phyloP scores from a whole-genome alignment of 352 stramenopile genomes.

The Blastocystis sp. region DNA sequence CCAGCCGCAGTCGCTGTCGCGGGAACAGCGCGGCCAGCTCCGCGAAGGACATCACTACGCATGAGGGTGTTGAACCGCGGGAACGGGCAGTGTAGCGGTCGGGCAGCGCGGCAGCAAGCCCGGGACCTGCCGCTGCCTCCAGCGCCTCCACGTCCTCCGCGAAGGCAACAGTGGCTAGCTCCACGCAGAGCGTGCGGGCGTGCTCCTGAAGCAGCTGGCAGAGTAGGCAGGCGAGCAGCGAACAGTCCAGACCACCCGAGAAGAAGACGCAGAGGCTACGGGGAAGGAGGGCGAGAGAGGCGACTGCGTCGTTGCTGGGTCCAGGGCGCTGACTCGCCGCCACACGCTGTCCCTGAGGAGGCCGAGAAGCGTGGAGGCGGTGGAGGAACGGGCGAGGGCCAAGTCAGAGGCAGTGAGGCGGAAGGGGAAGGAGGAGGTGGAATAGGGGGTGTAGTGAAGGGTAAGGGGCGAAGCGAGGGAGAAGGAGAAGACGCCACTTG shows the following conservation, averaged over 20 bases:
- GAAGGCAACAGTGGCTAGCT: conserved; percentile 26
- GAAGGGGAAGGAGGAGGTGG: neutral
- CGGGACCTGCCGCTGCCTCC: neutral
- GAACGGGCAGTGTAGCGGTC: conserved; percentile 46
- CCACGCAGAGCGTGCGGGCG: neutral
- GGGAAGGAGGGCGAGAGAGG: neutral
- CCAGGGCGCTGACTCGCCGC: neutral
- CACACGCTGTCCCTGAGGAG: conserved; percentile 15
- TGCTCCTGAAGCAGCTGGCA: neutral
- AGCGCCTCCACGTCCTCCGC: neutral
- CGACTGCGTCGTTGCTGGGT: neutral
- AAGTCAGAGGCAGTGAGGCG: neutral
- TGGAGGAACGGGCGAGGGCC: neutral
- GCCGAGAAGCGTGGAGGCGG: neutral
- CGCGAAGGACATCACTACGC: conserved; percentile 51
- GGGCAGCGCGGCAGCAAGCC: neutral
- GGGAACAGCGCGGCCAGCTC: conserved; percentile 33
- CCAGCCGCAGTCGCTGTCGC: conserved; percentile 19
- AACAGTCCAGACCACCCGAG: conserved; percentile 53
- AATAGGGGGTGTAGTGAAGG: neutral
- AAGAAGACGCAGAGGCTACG: conserved; percentile 45
- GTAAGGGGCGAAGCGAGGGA: neutral
- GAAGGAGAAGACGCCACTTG: conserved; percentile 26
- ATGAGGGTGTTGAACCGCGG: neutral
- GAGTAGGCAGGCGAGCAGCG: conserved; percentile 42